Evolutionary conservation across 805 yeast species (phyloP), one percentile per base, ranked within the genome.

Genomic region (Saturnispora ahearnii): DNA sequence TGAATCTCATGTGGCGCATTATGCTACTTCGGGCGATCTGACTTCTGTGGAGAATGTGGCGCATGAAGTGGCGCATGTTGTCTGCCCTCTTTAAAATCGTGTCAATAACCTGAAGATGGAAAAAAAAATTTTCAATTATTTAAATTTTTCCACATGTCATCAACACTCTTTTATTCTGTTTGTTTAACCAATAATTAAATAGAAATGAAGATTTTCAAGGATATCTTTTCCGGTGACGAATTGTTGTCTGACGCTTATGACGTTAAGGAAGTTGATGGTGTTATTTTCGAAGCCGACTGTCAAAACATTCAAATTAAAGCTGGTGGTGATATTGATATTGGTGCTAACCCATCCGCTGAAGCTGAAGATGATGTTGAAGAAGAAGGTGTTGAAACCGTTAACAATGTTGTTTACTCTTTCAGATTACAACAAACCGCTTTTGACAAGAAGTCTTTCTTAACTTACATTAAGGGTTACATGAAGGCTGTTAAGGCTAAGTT

Each of bases 321-420:
- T 41, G 86, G 88, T 69, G 97, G 81, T 66, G 93, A 93, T 69
- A 82, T 93, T 63, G 98, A 93, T 73, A 93, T 93, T 72, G 99
- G 99, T 77, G 99, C 96, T 67, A 93, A 93, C 84, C 97, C 99
- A 68, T 88, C 96, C 65, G 97, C 98, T 61, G 99, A 93, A 77
- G 98, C 77, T 62, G 97, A 76, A 70, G 89, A 72, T 41, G 96
- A 85, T 34, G 90, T 73, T 52, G 69, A 81, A 48, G 98, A 88
- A 64, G 96, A 86, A 49, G 87, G 84, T 73, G 77, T 77, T 63
- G 91, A 84, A 75, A 79, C 87, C 64, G 97, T 93, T 70, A 93
- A 91, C 95, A 93, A 93, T 79, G 87, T 93, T 70, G 97, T 91
- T 63, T 82, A 89, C 90, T 88, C 97, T 60, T 90, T 93, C 93